These are phyloP conservation scores for Nectriaceae sp. DNA, from an alignment of 2,329 filamentous ascomycete species.

Conservation along the genomic window DNA sequence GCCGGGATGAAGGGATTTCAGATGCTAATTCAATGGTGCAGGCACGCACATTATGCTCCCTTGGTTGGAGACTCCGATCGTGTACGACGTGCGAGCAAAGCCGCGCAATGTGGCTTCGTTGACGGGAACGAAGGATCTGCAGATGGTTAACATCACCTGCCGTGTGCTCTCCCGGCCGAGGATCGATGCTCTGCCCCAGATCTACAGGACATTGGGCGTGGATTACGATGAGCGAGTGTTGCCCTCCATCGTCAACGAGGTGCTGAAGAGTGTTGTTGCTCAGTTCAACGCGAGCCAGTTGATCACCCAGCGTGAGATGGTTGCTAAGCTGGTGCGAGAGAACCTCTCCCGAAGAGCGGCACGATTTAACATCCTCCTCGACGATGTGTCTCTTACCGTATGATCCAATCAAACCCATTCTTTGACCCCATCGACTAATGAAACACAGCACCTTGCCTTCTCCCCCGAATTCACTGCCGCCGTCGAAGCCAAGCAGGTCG, in stretches of 20 bases:
- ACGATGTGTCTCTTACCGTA: conserved; percentile 96
- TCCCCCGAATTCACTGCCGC: conserved; percentile 74
- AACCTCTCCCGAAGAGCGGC: conserved; percentile 89
- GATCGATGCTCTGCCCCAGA: conserved; percentile 87
- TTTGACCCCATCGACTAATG: conserved; percentile 9
- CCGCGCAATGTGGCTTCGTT: conserved; percentile 95
- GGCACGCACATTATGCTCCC: conserved; percentile 92
- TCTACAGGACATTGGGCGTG: conserved; percentile 91
- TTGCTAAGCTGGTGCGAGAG: conserved; percentile 86
- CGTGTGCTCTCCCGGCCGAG: conserved; percentile 94
- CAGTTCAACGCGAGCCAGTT: conserved; percentile 99
- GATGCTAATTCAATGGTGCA: conserved; percentile 38
- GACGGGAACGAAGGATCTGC: conserved; percentile 97
- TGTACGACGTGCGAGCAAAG: conserved; percentile 97
- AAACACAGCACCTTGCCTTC: conserved; percentile 65
- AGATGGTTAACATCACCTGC: conserved; percentile 99
- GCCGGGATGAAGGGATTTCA: conserved; percentile 11
- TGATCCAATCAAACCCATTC: conserved; percentile 29
- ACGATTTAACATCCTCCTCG: conserved; percentile 94
- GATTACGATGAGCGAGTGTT: conserved; percentile 98
- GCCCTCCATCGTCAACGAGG: conserved; percentile 97
- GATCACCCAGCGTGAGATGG: conserved; percentile 98
- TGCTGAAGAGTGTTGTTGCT: conserved; percentile 96
- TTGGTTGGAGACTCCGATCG: conserved; percentile 96
- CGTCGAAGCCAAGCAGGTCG: conserved; percentile 74